Base-by-base conservation (phyloP, 2,329 filamentous ascomycete species). In the Piedraia hortae region DNA sequence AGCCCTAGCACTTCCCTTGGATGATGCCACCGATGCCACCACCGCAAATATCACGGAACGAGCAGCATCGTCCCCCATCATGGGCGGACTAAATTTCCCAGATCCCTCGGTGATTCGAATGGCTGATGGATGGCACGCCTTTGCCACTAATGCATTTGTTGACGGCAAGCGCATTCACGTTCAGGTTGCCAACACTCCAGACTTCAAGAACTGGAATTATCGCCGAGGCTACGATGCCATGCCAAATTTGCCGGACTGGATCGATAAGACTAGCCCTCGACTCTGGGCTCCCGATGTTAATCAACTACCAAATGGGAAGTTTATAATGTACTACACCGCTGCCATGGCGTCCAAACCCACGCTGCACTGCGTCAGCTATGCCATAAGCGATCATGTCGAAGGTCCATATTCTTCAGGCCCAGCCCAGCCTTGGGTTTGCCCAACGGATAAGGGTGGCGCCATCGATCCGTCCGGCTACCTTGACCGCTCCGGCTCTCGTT, bases 401-500 rank as follows among this genome's bases (percentile, higher is more conserved):
- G 34, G 34, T 6, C 33, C 34, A 9, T 37, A 34, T 24, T 31
- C 23, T 7, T 30, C 34, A 14, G 21, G 18, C 7, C n/a, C n/a
- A n/a, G n/a, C n/a, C n/a, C n/a, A n/a, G n/a, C n/a, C n/a, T n/a
- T n/a, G n/a, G n/a, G n/a, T n/a, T n/a, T n/a, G n/a, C n/a, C n/a
- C n/a, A 4, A 10, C 21, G n/a, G 15, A 10, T 5, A 22, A 26
- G 12, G 34, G 34, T 6, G 34, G 34, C 11, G 55, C 62, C 10
- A 70, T 71, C 32, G 66, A 72, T 33, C 47, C 64, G 0, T 47
- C 57, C 0, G 61, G 58, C 3, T 70, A 67, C 40, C 33, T 43
- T 6, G 64, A 71, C 34, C 36, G 38, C 6, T 50, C 54, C 19
- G 57, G 56, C 14, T 50, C 39, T 14, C 51, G 54, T 4, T 71